These are phyloP conservation scores for Neonectria punicea DNA, from an alignment of 2,329 filamentous ascomycete species.

Conservation along the genomic window DNA sequence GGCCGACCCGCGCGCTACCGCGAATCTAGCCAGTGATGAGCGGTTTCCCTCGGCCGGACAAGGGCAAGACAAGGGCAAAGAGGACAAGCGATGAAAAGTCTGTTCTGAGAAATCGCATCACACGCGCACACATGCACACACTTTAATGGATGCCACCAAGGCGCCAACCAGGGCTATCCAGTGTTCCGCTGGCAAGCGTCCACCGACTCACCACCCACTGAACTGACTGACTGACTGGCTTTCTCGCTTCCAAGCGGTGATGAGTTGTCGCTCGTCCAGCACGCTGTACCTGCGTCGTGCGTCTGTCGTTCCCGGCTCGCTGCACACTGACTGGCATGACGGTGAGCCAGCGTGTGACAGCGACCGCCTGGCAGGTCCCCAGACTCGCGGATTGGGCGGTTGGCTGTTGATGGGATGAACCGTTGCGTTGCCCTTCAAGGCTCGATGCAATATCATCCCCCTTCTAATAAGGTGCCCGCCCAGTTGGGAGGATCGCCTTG, in stretches of 20 bases:
- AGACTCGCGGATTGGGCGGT: background rate
- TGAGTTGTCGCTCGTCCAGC: slow-evolving; percentile 34
- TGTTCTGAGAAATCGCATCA: slow-evolving; percentile 10
- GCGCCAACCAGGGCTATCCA: background rate
- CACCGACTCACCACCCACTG: too few relatives aligned
- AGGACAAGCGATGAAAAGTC: slow-evolving; percentile 1
- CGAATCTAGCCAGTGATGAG: slow-evolving; percentile 22
- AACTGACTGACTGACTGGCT: background rate
- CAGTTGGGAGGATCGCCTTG: background rate
- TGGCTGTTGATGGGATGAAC: slow-evolving; percentile 21
- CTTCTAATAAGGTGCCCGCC: background rate
- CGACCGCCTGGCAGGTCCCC: background rate
- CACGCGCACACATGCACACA: slow-evolving; percentile 20
- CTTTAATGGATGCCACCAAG: slow-evolving; percentile 21
- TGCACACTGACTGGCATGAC: slow-evolving; percentile 5
- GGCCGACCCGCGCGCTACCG: slow-evolving; percentile 39
- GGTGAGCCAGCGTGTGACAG: slow-evolving; percentile 1
- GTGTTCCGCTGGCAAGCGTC: slow-evolving; percentile 13
- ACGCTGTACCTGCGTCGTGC: slow-evolving; percentile 22
- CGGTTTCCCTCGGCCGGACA: slow-evolving; percentile 2
- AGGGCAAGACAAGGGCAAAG: slow-evolving; percentile 17
- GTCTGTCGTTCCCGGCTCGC: background rate
- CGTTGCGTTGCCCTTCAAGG: slow-evolving; percentile 3
- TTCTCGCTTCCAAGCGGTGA: slow-evolving; percentile 21
- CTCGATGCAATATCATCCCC: slow-evolving; percentile 8